These are phyloP conservation scores for Kalanchoe fedtschenkoi DNA, from an alignment of 164 flowering plant species.

Conservation along the genomic window DNA sequence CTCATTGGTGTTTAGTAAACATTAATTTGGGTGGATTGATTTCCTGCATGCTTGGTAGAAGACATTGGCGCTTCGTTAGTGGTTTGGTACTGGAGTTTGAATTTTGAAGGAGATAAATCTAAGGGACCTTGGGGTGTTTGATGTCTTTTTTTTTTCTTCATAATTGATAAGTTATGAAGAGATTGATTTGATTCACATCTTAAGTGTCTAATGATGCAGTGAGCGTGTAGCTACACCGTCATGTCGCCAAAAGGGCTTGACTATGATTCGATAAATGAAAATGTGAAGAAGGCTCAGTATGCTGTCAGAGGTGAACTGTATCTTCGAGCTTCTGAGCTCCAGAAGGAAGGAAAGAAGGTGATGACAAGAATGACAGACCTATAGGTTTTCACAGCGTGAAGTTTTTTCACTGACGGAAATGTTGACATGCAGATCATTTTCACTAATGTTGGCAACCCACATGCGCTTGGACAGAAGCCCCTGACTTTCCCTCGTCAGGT, in stretches of 20 bases:
- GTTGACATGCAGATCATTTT: constrained; percentile 61
- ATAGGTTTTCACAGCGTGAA: background rate
- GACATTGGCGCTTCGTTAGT: too few relatives aligned
- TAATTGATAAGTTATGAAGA: background rate
- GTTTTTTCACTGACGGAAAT: background rate
- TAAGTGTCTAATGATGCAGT: background rate
- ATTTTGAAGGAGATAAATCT: too few relatives aligned
- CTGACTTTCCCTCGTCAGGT: constrained; percentile 96
- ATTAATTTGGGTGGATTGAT: background rate
- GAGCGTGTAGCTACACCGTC: constrained; percentile 14
- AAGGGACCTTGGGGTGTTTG: too few relatives aligned
- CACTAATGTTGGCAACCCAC: constrained; percentile 98
- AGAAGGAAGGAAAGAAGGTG: constrained; percentile 98
- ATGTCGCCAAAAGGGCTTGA: constrained; percentile 69
- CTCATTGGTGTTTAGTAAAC: background rate
- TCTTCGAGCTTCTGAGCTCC: constrained; percentile 98
- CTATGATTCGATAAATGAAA: constrained; percentile 70
- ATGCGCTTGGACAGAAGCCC: constrained; percentile 97
- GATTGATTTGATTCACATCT: constrained; percentile 3
- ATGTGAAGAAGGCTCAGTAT: constrained; percentile 87
- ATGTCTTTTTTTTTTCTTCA: too few relatives aligned
- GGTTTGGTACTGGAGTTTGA: background rate
- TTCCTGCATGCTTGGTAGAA: too few relatives aligned
- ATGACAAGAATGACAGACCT: too few relatives aligned
- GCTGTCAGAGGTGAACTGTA: constrained; percentile 97